Evolutionary conservation across 176 grass and related monocot species (phyloP), one percentile per base, ranked within the genome.

Genomic region (Poa annua): DNA sequence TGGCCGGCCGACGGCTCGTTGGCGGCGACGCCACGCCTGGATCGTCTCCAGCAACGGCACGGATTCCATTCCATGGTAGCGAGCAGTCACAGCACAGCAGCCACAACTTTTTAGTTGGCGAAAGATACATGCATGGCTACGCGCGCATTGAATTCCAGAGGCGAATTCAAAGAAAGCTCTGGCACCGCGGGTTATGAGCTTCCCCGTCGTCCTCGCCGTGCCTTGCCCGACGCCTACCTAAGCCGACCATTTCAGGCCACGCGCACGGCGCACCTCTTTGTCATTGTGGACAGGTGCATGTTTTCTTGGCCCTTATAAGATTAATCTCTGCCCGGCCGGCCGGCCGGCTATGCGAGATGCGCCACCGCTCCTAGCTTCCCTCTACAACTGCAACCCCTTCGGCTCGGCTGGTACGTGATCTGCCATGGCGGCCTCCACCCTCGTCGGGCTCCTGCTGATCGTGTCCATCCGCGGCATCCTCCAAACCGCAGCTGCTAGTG

Each of bases 11-110:
- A 3, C 10, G 35, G 22, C 47, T 87, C 20, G 14, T 55, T 6
- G 87, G 54, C 54, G 25, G 7, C 17, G 86, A n/a, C 33, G 61
- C 26, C 15, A 77, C n/a, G n/a, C n/a, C n/a, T n/a, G n/a, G n/a
- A n/a, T n/a, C n/a, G n/a, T n/a, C n/a, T n/a, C n/a, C n/a, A n/a
- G n/a, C n/a, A n/a, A n/a, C n/a, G n/a, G n/a, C n/a, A n/a, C n/a
- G n/a, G n/a, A n/a, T n/a, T n/a, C n/a, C n/a, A n/a, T n/a, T n/a
- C n/a, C n/a, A n/a, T n/a, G n/a, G n/a, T n/a, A n/a, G n/a, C n/a
- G n/a, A n/a, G n/a, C n/a, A n/a, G n/a, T n/a, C n/a, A n/a, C n/a
- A n/a, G n/a, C n/a, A n/a, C 34, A 49, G 47, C 13, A 42, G 8
- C 39, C 39, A 42, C 38, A 39, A 39, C 38, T 39, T 39, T 39